A percentile compares a stretch with the other conserved stretches of the same genome.
phyloP scores from a whole-genome alignment of 1,139 yeast genomes.

The Candida albicans region DNA sequence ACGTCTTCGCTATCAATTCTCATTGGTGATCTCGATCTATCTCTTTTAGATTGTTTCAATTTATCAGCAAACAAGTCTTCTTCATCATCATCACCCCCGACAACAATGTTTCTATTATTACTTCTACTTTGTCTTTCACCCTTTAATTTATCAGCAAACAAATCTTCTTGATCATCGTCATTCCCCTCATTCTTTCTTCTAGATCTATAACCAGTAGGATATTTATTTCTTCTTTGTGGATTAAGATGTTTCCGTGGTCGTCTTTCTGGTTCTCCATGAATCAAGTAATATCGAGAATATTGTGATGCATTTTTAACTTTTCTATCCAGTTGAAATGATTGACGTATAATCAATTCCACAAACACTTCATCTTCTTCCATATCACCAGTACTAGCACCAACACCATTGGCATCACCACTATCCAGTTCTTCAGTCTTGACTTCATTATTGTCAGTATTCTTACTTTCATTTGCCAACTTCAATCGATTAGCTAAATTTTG shows the following conservation, averaged over 20 bases:
- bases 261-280: conserved; percentile 74
- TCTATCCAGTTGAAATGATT: conserved; percentile 53
- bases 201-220: conserved; percentile 5
- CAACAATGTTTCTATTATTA: conserved; percentile 8
- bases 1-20: conserved; percentile 8
- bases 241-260: conserved; percentile 2
- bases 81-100: conserved; percentile 23
- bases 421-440: neutral
- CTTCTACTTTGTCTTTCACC: conserved; percentile 8
- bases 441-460: neutral
- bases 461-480: conserved; percentile 18
- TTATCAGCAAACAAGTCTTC: conserved; percentile 18
- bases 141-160: conserved; percentile 15
- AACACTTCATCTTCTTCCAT: conserved; percentile 49
- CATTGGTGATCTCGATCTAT: conserved; percentile 21
- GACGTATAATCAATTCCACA: conserved; percentile 46
- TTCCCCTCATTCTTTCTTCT: conserved; percentile 14
- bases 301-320: conserved; percentile 60
- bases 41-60: conserved; percentile 14
- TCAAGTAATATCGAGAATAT: conserved; percentile 63
- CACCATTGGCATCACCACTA: too few relatives aligned
- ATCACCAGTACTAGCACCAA: too few relatives aligned
- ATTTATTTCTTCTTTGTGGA: conserved; percentile 13
- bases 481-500: conserved; percentile 32
- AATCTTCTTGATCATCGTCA: conserved; percentile 22